Base-by-base conservation (phyloP, 2,329 filamentous ascomycete species). In the Ophiostoma populinum region DNA sequence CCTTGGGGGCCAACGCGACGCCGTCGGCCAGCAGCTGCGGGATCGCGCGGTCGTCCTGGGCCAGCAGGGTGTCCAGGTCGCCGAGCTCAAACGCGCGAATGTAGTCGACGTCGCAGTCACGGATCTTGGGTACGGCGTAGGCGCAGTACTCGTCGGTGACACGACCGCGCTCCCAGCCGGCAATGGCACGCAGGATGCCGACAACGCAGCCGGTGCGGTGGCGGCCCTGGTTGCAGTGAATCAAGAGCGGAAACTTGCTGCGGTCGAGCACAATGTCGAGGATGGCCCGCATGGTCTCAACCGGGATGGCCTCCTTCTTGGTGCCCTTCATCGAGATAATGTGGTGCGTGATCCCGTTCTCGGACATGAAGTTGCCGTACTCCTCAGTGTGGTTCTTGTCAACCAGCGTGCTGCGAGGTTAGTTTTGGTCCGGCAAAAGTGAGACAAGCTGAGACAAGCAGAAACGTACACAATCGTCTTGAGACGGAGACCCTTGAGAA, bases 171-270 rank as follows among this genome's bases (percentile, higher is more conserved):
- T 71, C 59, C 74, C 80, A 81, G 11, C 78, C 72, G 11, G 72
- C 67, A 10, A 80, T 56, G 51, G 80, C 81, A 42, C 85, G 75
- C 42, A 92, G 66, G 38, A 80, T 75, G 13, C 74, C 86, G 32
- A 86, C 68, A n/a, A 90, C 77, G 49, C 85, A 93, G 16, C 86
- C 86, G 13, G 86, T 93, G 39, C 86, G 78, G 51, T 94, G 86
- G 67, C 76, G 90, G 51, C 86, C 86, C 46, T 92, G 86, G 51
- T 93, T 94, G 65, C 86, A 94, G 54, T 94, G 86, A 31, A 94
- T 68, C 25, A 93, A 63, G 9, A 94, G 55, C 0, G 86, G 86
- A 44, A 90, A 75, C 42, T 92, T 83, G 22, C 63, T 56, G 32
- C 66, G 66, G 48, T 92, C 70, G 35, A 87, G 62, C 26, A 87